phyloP scores from a whole-genome alignment of 345 rosid species.

The Limnanthes douglasii region DNA sequence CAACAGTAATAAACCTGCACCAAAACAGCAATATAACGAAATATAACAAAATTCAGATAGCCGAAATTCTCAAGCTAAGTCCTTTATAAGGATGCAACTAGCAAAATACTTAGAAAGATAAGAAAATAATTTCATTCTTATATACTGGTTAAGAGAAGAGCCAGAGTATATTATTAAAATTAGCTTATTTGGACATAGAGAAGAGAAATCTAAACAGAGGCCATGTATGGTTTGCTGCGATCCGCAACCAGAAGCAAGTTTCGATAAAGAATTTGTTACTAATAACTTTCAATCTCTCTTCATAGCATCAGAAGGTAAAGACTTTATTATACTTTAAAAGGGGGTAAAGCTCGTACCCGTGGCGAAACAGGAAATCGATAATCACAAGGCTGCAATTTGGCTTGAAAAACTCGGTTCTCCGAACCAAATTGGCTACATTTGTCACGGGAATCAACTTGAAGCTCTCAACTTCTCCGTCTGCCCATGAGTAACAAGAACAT shows the following conservation, averaged over 20 bases:
- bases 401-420: slow-evolving; percentile 61
- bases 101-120: too few species aligned
- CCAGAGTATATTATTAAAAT: slow-evolving; percentile 2
- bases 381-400: slow-evolving; percentile 74
- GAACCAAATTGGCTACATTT: slow-evolving; percentile 49
- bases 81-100: neutral
- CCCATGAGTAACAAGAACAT: too few species aligned
- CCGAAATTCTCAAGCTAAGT: neutral
- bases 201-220: neutral
- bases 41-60: neutral
- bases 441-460: slow-evolving; percentile 57
- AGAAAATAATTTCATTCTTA: neutral
- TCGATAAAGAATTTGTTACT: neutral
- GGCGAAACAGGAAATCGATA: slow-evolving; percentile 78
- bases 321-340: neutral
- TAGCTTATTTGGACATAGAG: neutral
- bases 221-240: neutral
- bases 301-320: neutral
- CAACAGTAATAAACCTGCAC: slow-evolving; percentile 63
- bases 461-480: slow-evolving; percentile 96
- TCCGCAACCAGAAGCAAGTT: neutral
- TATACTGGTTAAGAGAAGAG: neutral
- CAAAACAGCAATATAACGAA: neutral
- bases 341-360: slow-evolving; percentile 40
- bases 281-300: neutral